These are phyloP conservation scores for Tanacetum coccineum DNA, from an alignment of 129 eudicot genomes.

Conservation along the genomic window DNA sequence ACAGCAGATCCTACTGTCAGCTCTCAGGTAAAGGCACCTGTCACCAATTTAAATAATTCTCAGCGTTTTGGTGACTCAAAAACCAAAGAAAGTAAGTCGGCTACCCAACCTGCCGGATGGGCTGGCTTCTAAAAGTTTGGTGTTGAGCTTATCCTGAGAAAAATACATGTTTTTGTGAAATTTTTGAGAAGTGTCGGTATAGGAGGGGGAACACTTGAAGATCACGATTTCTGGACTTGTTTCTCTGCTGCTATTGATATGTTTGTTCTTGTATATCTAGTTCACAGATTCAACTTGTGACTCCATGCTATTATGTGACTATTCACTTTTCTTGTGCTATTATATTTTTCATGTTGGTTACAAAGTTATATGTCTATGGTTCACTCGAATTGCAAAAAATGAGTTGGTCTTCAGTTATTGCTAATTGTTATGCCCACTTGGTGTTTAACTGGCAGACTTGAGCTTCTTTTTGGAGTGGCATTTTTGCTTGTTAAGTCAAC, in stretches of 20 bases:
- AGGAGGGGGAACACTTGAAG: slow-evolving; percentile 15
- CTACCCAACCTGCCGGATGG: slow-evolving; percentile 98
- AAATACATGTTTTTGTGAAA: not conserved
- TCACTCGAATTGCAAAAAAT: too few relatives aligned
- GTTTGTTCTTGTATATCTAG: slow-evolving; percentile 16
- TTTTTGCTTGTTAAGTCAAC: too few relatives aligned
- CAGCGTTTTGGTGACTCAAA: slow-evolving; percentile 48
- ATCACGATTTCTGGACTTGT: slow-evolving; percentile 10
- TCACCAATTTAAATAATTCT: slow-evolving; percentile 36
- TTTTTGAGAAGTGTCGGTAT: slow-evolving; percentile 11
- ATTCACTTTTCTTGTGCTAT: not conserved
- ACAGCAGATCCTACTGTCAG: slow-evolving; percentile 59
- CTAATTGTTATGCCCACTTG: not conserved
- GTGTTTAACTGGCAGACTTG: too few relatives aligned
- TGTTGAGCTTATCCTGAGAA: not conserved
- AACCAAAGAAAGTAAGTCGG: slow-evolving; percentile 59
- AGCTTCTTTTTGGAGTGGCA: too few relatives aligned
- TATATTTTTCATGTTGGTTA: not conserved
- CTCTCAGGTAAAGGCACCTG: slow-evolving; percentile 41
- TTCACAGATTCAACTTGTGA: slow-evolving; percentile 15
- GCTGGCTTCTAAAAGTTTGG: slow-evolving; percentile 70
- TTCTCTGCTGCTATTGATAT: slow-evolving; percentile 1
- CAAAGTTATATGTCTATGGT: not conserved
- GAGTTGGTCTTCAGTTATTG: too few relatives aligned
- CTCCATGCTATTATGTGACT: slow-evolving; percentile 14